Evolutionary conservation across 2,329 filamentous ascomycete species (phyloP).

Genomic region (Blastomyces emzantsi): DNA sequence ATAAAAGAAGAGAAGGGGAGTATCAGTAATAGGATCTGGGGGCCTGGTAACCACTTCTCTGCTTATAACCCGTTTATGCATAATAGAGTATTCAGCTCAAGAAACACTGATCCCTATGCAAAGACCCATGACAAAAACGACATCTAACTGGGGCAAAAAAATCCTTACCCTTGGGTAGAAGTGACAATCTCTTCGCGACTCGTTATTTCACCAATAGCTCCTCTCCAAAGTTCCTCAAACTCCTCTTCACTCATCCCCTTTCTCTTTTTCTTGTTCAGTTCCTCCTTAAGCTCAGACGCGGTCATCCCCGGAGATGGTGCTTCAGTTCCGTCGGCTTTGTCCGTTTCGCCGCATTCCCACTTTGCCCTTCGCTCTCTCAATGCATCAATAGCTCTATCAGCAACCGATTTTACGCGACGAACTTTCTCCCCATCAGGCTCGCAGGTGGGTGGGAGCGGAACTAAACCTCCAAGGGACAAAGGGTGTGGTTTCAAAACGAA

Average conservation of each 20-base stretch:
- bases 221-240: constrained; percentile 70
- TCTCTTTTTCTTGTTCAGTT: constrained; percentile 64
- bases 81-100: not conserved
- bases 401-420: constrained; percentile 74
- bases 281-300: constrained; percentile 64
- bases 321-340: constrained; percentile 51
- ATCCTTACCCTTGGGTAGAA: constrained; percentile 50
- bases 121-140: not conserved
- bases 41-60: not conserved
- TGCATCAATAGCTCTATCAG: constrained; percentile 78
- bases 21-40: not conserved
- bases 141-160: not conserved
- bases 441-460: constrained; percentile 84
- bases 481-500: constrained; percentile 82
- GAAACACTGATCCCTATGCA: not conserved
- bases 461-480: constrained; percentile 65
- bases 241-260: constrained; percentile 79
- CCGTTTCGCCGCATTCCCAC: constrained; percentile 75
- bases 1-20: not conserved
- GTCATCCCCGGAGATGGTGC: constrained; percentile 57
- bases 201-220: constrained; percentile 43
- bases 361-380: constrained; percentile 76
- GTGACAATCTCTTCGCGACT: constrained; percentile 52
- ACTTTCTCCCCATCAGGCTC: constrained; percentile 93
- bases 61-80: not conserved